Evolutionary conservation across 73 alveolate genomes (phyloP).

Genomic region (Uronychia binucleata): DNA sequence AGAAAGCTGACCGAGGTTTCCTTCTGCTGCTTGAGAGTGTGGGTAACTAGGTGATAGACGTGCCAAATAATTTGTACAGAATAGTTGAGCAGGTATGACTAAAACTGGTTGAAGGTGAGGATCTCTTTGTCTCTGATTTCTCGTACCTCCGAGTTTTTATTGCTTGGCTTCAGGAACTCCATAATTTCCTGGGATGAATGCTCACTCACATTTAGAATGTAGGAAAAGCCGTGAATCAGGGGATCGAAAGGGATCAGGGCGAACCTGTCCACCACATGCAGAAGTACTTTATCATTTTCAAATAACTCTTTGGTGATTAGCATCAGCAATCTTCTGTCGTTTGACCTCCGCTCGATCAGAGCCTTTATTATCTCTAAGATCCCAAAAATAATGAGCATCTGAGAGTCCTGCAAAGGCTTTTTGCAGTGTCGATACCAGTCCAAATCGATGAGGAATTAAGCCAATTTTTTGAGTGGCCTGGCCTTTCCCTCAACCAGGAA

Average conservation of each 20-base stretch:
- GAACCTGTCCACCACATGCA: constrained; percentile 13
- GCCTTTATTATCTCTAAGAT: not conserved
- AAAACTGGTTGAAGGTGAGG: not conserved
- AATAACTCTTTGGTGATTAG: not conserved
- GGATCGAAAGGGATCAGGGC: constrained; percentile 9
- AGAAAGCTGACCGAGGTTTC: constrained; percentile 14
- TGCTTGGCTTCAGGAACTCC: not conserved
- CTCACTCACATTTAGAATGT: not conserved
- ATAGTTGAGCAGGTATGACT: constrained; percentile 7
- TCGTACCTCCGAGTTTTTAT: no score
- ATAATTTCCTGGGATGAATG: constrained; percentile 5
- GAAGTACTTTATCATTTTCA: not conserved
- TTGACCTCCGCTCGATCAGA: not conserved
- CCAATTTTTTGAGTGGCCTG: not conserved
- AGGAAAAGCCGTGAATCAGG: constrained; percentile 2
- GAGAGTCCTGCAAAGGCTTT: not conserved
- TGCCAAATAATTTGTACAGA: constrained; percentile 32
- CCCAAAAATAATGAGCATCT: not conserved
- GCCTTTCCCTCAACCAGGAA: not conserved
- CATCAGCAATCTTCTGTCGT: not conserved
- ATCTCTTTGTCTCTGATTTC: constrained; percentile 10
- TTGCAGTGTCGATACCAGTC: no score
- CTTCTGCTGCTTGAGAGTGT: constrained; percentile 3
- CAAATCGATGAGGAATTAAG: not conserved
- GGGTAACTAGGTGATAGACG: not conserved